Evolutionary conservation across 345 rosid species (phyloP).

Genomic region (Gossypium rotundifolium): DNA sequence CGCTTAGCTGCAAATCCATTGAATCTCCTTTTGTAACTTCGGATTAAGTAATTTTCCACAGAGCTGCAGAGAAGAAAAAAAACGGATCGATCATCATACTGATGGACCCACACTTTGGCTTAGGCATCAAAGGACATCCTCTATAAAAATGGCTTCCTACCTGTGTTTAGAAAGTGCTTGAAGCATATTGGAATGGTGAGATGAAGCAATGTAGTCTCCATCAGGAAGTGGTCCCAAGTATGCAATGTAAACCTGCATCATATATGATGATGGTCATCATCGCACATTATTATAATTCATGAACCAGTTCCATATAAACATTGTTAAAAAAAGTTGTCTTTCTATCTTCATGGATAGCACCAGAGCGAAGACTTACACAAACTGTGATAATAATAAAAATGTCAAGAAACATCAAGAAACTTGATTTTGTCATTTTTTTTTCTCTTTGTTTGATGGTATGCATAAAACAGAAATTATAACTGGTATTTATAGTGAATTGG

Average conservation of each 20-base stretch:
- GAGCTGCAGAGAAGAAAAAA: constrained; percentile 13
- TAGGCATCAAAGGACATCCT: too few relatives aligned
- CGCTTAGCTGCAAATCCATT: constrained; percentile 53
- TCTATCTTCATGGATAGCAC: not conserved
- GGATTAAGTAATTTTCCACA: constrained; percentile 23
- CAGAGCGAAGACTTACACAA: not conserved
- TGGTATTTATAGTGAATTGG: too few relatives aligned
- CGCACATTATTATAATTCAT: not conserved
- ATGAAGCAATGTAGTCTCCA: constrained; percentile 19
- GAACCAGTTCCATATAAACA: too few relatives aligned
- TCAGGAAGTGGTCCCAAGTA: constrained; percentile 42
- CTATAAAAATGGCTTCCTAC: not conserved
- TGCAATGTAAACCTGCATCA: constrained; percentile 29
- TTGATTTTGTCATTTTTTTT: too few relatives aligned
- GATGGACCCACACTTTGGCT: too few relatives aligned
- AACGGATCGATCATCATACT: not conserved
- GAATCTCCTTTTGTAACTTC: constrained; percentile 56
- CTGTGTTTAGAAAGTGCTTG: constrained; percentile 21
- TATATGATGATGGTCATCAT: not conserved
- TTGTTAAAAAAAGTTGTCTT: not conserved
- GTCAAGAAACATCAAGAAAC: too few relatives aligned
- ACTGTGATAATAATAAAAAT: too few relatives aligned
- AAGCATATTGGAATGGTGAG: constrained; percentile 30
- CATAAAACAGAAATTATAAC: too few relatives aligned
- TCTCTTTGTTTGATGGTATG: too few relatives aligned